Conservation (phyloP, 2,329 filamentous ascomycete genomes). For the Colletotrichum kahawae region DNA sequence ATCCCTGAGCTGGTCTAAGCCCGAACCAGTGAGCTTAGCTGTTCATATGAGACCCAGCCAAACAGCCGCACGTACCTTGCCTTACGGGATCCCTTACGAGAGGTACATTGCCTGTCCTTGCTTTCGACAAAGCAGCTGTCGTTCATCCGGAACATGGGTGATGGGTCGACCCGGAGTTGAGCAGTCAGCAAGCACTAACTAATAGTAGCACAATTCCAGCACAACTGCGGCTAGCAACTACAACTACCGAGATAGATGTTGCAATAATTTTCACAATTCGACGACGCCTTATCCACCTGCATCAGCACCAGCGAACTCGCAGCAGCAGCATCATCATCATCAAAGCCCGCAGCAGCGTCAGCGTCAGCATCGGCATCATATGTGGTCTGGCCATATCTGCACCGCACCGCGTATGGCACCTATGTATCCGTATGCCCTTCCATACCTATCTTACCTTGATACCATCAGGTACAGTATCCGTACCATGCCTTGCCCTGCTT, state of each 20-base stretch:
- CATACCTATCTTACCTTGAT: not conserved
- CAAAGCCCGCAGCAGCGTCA: not conserved
- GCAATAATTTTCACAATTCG: not conserved
- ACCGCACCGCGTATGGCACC: not conserved
- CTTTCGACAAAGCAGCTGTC: not conserved
- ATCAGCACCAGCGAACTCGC: not conserved
- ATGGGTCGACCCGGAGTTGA: not conserved
- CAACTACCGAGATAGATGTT: not conserved
- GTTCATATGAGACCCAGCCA: not conserved
- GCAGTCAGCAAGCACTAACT: not conserved
- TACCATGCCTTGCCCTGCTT: not conserved
- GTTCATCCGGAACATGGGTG: not conserved
- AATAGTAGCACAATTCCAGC: not conserved
- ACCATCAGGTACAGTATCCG: not conserved
- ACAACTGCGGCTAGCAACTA: not conserved
- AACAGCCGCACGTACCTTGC: not conserved
- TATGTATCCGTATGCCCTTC: not conserved
- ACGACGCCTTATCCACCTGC: not conserved
- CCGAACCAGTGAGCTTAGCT: not conserved
- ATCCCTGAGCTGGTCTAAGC: constrained; percentile 1
- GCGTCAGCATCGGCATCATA: not conserved
- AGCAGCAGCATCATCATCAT: not conserved
- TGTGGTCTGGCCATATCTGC: constrained; percentile 1
- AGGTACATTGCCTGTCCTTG: not conserved
- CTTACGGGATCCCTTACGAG: not conserved